Percentiles rank a stretch among this genome's conserved stretches.
Evolutionary conservation across 2,329 filamentous ascomycete genomes (phyloP).

Genomic region (Scytalidium sp.): DNA sequence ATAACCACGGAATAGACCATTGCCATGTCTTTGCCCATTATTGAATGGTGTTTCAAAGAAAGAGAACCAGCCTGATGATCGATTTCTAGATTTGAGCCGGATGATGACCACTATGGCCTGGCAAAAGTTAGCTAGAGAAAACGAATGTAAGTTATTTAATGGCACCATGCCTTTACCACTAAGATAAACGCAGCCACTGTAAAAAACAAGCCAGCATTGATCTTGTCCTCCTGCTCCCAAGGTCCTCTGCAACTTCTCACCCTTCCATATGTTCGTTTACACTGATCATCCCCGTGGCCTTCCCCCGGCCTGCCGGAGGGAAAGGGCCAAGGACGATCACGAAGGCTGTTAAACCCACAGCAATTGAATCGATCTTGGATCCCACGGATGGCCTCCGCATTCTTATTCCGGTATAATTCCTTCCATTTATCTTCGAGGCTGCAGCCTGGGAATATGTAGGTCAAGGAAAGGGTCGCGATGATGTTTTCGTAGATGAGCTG

Average conservation of each 20-base stretch:
- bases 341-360: conserved; percentile 58
- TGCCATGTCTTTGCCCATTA: neutral
- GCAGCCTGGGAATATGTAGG: conserved; percentile 39
- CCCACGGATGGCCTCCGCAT: conserved; percentile 46
- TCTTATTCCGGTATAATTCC: conserved; percentile 46
- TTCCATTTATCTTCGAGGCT: conserved; percentile 55
- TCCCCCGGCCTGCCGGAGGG: conserved; percentile 24
- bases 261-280: conserved; percentile 44
- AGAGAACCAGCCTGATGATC: neutral
- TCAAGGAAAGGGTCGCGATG: conserved; percentile 25
- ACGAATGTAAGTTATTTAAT: neutral
- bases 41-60: neutral
- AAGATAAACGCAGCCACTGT: conserved; percentile 50
- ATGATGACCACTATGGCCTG: neutral
- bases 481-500: conserved; percentile 29
- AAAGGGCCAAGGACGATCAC: conserved; percentile 64
- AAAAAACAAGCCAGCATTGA: conserved; percentile 52
- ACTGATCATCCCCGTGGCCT: conserved; percentile 32
- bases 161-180: conserved; percentile 50
- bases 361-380: conserved; percentile 67
- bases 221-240: conserved; percentile 55
- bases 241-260: conserved; percentile 44
- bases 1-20: neutral
- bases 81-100: neutral
- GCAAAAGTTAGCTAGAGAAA: neutral